Base-by-base conservation (phyloP, 352 stramenopile genomes). In the Pythium phragmitis region DNA sequence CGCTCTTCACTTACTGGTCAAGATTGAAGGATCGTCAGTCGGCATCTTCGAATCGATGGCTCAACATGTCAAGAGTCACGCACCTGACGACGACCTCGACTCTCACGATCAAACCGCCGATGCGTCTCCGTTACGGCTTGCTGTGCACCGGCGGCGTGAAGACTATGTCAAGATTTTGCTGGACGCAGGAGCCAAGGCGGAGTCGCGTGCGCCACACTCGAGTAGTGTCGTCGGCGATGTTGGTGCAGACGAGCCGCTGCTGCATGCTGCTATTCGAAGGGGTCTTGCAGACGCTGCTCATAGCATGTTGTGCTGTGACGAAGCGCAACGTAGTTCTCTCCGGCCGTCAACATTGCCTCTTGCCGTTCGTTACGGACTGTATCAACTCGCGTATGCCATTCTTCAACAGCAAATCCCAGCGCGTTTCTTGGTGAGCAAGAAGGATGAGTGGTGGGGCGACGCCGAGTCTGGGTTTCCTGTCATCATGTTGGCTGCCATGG, bases 301-400 rank as follows among this genome's bases (percentile, higher is more conserved):
- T 16, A 42, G 13, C 26, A 28, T 54, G 12, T 53, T 46, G 50
- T n/a, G 26, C 19, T n/a, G 19, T 7, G 16, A 7, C 34, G 8
- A 33, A 17, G 9, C 30, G 16, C 19, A 14, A 49, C 14, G 11
- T 30, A 16, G 9, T 14, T n/a, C 19, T 13, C 39, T 28, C 6
- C 3, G 43, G 30, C 11, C 42, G 4, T 56, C 56, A 12, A 39
- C 19, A 2, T 7, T 91, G 36, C 73, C 70, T 7, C 73, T 90
- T 33, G 77, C 79, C 13, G 64, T 93, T 47, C 79, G 82, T 19
- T 70, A 82, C 19, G 82, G 82, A 13, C 74, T 93, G 67, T 93
- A 89, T 36, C 63, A 65, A 23, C 60, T 92, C 13, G 71, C 67
- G 33, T 63, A 68, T 9, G 56, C 26, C 63, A 82, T 42, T 42